A percentile compares a stretch with the other conserved stretches of the same genome.
Conservation (phyloP, 2,329 filamentous ascomycete species). For the Fusarium metavorans region DNA sequence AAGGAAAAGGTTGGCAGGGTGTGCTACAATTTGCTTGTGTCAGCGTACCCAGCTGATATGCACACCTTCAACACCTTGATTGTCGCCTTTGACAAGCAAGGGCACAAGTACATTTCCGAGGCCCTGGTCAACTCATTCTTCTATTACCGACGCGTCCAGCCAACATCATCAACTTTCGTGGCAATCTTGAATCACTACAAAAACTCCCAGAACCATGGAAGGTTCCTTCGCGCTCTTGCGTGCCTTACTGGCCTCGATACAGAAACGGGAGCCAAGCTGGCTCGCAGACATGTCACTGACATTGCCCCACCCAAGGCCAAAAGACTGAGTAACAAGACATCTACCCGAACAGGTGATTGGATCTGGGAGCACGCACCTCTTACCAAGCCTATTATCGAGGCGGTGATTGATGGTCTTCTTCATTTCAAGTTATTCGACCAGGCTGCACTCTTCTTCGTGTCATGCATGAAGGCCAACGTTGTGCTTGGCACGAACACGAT, state of each 20-base stretch:
- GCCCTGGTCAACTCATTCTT: constrained; percentile 66
- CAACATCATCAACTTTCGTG: constrained; percentile 62
- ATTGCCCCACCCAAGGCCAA: constrained; percentile 44
- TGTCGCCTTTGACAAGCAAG: constrained; percentile 68
- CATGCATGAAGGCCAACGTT: constrained; percentile 53
- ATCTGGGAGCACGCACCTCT: constrained; percentile 57
- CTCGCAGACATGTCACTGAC: constrained; percentile 50
- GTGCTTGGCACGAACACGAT: constrained; percentile 48
- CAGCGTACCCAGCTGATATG: constrained; percentile 71
- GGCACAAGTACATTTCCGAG: constrained; percentile 63
- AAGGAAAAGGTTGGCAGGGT: constrained; percentile 56
- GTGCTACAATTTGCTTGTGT: constrained; percentile 76
- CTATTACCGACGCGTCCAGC: constrained; percentile 55
- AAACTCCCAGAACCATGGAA: constrained; percentile 53
- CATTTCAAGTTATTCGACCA: constrained; percentile 59
- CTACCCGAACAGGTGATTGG: constrained; percentile 48
- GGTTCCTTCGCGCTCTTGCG: constrained; percentile 59
- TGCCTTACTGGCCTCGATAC: constrained; percentile 59
- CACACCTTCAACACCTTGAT: constrained; percentile 80
- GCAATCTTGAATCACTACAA: constrained; percentile 65
- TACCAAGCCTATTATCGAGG: constrained; percentile 55
- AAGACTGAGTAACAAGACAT: constrained; percentile 45
- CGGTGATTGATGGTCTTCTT: constrained; percentile 62
- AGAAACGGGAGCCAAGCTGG: constrained; percentile 54
- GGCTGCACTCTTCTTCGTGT: constrained; percentile 57